Conservation (phyloP, 2,329 filamentous ascomycete genomes). For the Ophiostoma himal-ulmi region DNA sequence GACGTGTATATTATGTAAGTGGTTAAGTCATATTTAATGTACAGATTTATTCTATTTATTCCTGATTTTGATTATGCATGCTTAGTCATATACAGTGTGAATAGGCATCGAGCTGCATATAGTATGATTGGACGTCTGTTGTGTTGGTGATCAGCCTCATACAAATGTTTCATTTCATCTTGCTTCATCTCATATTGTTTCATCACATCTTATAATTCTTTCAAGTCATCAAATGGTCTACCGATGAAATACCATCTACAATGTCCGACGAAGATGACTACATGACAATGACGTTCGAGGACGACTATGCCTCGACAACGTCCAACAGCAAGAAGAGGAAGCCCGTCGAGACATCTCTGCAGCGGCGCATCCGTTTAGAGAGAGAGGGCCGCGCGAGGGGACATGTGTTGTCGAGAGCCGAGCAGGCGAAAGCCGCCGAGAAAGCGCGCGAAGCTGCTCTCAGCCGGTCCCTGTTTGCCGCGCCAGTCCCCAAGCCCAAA, state of each 20-base stretch:
- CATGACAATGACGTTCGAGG: constrained; percentile 88
- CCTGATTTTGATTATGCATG: background rate
- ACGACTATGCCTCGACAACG: constrained; percentile 42
- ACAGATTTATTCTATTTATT: background rate
- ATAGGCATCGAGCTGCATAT: background rate
- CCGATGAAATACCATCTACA: background rate
- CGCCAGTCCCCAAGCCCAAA: constrained; percentile 33
- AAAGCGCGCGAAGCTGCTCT: constrained; percentile 70
- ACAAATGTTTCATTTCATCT: background rate
- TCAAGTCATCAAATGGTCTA: background rate
- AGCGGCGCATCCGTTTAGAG: constrained; percentile 48
- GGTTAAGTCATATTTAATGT: background rate
- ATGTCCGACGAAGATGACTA: constrained; percentile 71
- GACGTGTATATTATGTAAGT: background rate
- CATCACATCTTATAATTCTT: background rate
- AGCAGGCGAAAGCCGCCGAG: constrained; percentile 69
- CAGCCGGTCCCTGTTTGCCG: constrained; percentile 59
- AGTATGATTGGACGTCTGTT: background rate
- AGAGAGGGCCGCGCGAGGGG: constrained; percentile 63
- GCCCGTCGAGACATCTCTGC: constrained; percentile 45
- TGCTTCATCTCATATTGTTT: background rate
- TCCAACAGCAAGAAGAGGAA: constrained; percentile 14
- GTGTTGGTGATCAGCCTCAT: background rate
- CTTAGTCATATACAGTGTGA: background rate
- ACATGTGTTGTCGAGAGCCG: constrained; percentile 71